Conservation (phyloP, 257 asterid genomes). For the Capsicum baccatum region DNA sequence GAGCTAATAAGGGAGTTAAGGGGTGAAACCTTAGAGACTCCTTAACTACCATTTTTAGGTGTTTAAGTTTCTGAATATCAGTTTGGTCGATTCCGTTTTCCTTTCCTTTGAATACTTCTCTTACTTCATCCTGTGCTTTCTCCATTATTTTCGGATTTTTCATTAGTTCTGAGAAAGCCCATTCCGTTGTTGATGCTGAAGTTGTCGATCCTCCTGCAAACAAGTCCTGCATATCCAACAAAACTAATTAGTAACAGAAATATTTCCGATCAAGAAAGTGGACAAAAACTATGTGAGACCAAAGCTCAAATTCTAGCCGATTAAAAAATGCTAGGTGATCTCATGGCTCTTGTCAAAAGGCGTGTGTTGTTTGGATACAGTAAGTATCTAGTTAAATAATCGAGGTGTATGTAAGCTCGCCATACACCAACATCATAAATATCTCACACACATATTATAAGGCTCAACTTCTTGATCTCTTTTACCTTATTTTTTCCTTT, state of each 20-base stretch:
- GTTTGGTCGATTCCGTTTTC: conserved; percentile 26
- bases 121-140: conserved; percentile 38
- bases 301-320: not conserved
- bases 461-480: not conserved
- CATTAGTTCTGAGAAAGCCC: conserved; percentile 43
- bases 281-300: not conserved
- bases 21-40: conserved; percentile 16
- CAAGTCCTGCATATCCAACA: conserved; percentile 34
- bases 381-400: too few species aligned
- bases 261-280: not conserved
- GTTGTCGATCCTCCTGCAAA: conserved; percentile 38
- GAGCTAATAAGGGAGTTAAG: conserved; percentile 29
- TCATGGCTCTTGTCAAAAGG: not conserved
- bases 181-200: conserved; percentile 30
- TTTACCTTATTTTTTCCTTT: not conserved
- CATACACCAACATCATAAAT: not conserved
- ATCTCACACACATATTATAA: not conserved
- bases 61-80: conserved; percentile 29
- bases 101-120: conserved; percentile 31
- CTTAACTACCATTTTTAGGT: conserved; percentile 32
- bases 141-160: conserved; percentile 37
- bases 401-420: not conserved
- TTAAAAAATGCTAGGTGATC: not conserved
- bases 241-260: not conserved
- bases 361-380: not conserved